Evolutionary conservation across 2,329 filamentous ascomycete genomes (phyloP).

Genomic region (Epichloe scottii): DNA sequence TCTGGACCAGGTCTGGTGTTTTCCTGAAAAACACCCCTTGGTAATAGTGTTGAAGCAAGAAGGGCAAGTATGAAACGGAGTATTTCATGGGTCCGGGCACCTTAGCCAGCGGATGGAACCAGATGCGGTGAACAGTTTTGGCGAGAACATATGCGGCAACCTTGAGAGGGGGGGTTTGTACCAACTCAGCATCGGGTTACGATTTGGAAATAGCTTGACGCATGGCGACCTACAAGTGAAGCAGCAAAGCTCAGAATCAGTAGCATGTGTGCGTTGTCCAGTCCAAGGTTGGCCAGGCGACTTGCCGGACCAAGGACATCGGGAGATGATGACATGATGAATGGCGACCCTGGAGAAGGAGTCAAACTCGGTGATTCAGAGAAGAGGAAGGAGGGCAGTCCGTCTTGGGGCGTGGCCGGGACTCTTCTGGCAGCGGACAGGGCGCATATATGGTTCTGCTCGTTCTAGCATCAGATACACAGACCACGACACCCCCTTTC

Average conservation of each 20-base stretch:
- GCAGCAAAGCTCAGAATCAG: neutral
- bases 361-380: no score
- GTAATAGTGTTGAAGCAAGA: slow-evolving; percentile 10
- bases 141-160: slow-evolving; percentile 4
- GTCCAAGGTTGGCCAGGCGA: neutral
- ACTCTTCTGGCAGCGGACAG: no score
- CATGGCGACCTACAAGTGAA: neutral
- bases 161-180: neutral
- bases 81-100: slow-evolving; percentile 16
- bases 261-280: neutral
- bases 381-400: no score
- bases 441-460: no score
- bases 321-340: neutral
- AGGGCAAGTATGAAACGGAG: slow-evolving; percentile 11
- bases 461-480: no score
- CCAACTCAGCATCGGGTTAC: neutral
- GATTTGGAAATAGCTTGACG: neutral
- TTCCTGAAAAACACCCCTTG: slow-evolving; percentile 11
- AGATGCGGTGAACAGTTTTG: slow-evolving; percentile 12
- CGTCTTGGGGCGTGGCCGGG: no score
- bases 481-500: no score
- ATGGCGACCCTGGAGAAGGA: neutral
- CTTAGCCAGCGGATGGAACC: slow-evolving; percentile 19
- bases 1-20: slow-evolving; percentile 11
- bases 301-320: neutral